Conservation (phyloP, 176 grass and related monocot genomes). For the Avena insularis region DNA sequence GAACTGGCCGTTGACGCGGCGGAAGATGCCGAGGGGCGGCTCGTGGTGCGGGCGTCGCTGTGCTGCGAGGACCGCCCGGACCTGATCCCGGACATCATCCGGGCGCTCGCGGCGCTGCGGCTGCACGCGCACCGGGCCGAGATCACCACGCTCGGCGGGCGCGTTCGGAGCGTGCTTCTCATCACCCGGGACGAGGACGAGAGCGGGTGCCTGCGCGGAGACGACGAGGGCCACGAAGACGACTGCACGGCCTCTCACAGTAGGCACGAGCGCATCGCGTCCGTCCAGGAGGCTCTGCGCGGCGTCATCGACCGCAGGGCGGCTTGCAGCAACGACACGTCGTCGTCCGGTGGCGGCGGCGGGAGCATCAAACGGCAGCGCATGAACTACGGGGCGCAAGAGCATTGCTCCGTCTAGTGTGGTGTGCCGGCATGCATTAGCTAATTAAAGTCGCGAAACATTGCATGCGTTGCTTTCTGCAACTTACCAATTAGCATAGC, state of each 20-base stretch:
- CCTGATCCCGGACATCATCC: slow-evolving; percentile 86
- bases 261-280: slow-evolving; percentile 74
- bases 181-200: slow-evolving; percentile 56
- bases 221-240: background rate
- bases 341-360: slow-evolving; percentile 44
- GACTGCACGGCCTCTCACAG: slow-evolving; percentile 31
- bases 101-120: slow-evolving; percentile 68
- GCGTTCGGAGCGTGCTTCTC: slow-evolving; percentile 89
- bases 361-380: slow-evolving; percentile 87
- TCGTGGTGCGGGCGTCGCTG: slow-evolving; percentile 77
- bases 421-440: too few relatives aligned
- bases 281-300: slow-evolving; percentile 82
- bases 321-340: slow-evolving; percentile 62
- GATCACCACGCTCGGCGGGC: slow-evolving; percentile 88
- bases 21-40: slow-evolving; percentile 55
- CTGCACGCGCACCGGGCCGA: slow-evolving; percentile 76
- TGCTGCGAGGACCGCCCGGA: slow-evolving; percentile 96
- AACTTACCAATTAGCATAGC: background rate
- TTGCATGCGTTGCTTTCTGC: too few relatives aligned
- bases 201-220: background rate
- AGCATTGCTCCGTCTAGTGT: slow-evolving; percentile 49
- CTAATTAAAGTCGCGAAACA: too few relatives aligned
- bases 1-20: slow-evolving; percentile 77
- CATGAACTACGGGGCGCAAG: slow-evolving; percentile 75
- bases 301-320: slow-evolving; percentile 73